Base-by-base conservation (phyloP, 495 filamentous ascomycete genomes). In the Choiromyces venosus region DNA sequence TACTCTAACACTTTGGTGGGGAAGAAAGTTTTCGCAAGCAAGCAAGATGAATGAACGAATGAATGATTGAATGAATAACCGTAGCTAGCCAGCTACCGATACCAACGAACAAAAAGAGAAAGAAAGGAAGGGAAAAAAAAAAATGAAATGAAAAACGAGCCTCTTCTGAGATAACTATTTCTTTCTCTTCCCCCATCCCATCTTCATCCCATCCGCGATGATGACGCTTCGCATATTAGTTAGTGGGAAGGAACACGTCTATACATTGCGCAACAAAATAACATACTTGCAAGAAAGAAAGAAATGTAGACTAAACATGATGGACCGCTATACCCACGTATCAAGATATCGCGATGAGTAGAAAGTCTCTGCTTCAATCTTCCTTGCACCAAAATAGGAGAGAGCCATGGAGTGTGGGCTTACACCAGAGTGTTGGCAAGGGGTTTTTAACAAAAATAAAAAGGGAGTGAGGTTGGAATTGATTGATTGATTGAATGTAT, bases 361-460 rank as follows among this genome's bases (percentile, higher is more conserved):
- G 75, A 76, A 71, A 73, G 78, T 74, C 78, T 66, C 14, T n/a
- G n/a, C 33, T 70, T 68, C 61, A 52, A 71, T 80, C 76, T 80
- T 37, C 78, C 78, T 79, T 79, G 78, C 78, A 76, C 78, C 78
- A 79, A 80, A 80, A 80, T 79, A 80, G 78, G 78, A 73, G 73
- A 70, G 72, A 79, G 76, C 78, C 78, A 80, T 69, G 67, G 64
- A 69, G 71, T 44, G 68, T 75, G 75, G 78, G 73, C 74, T 76
- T 80, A 72, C 70, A 79, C 77, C 77, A 80, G 78, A 80, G 78
- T 80, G 78, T 80, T 72, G 78, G 78, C 70, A 80, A 79, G 78
- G 72, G 66, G 74, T 40, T 29, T 65, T 18, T 19, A 33, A 29
- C 33, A 16, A 5, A 37, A 46, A 14, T 12, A 37, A 37, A 16